These are phyloP conservation scores for Rhipidocladum racemiflorum DNA, from an alignment of 176 grass and related monocot genomes.

Conservation along the genomic window DNA sequence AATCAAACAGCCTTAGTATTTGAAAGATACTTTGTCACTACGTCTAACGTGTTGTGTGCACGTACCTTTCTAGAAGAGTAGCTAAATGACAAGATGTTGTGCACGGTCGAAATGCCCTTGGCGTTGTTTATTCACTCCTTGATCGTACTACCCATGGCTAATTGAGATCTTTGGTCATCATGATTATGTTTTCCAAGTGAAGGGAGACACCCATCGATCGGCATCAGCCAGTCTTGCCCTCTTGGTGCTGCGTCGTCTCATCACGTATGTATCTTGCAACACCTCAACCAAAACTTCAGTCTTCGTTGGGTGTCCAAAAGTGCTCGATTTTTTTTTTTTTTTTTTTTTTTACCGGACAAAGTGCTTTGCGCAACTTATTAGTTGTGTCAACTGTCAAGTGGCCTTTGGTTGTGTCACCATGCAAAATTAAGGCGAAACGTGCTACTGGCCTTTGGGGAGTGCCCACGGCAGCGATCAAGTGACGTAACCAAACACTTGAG, in stretches of 20 bases:
- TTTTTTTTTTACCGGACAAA: background rate
- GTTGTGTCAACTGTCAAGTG: background rate
- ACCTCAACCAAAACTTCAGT: background rate
- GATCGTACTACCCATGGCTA: no score
- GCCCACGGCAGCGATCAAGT: background rate
- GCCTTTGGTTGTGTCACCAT: background rate
- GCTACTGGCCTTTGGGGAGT: background rate
- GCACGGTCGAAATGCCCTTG: background rate
- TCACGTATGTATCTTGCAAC: background rate
- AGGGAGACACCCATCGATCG: background rate
- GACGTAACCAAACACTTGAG: background rate
- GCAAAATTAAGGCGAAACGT: background rate
- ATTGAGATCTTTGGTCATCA: background rate
- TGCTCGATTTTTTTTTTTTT: background rate
- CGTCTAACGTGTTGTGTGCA: background rate
- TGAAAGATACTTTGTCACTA: no score
- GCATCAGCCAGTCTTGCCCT: background rate
- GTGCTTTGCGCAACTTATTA: background rate
- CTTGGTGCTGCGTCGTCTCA: no score
- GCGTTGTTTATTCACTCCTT: background rate
- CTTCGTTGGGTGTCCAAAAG: background rate
- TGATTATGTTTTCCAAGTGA: background rate
- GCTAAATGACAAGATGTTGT: background rate
- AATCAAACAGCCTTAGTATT: no score
- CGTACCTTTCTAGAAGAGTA: background rate